Conservation (phyloP, 306 rosid genomes). For the Gillenia trifoliata region DNA sequence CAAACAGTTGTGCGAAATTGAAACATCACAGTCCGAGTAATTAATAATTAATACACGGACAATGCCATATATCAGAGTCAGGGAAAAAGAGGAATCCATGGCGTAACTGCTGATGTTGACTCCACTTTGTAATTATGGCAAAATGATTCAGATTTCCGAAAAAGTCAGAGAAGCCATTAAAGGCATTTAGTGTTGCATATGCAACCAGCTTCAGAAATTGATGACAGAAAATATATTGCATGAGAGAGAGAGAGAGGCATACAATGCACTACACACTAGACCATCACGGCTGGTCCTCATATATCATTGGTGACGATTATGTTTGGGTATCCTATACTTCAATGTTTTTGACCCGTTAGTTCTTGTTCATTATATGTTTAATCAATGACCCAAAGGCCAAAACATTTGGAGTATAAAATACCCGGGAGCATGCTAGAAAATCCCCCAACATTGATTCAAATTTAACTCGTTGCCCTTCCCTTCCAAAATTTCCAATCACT, state of each 20-base stretch:
- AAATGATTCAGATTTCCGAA: conserved; percentile 33
- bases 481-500: not conserved
- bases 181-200: conserved; percentile 38
- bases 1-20: not conserved
- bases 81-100: conserved; percentile 28
- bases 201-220: conserved; percentile 30
- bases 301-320: not conserved
- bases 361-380: not conserved
- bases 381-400: not conserved
- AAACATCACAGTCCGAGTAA: conserved; percentile 13
- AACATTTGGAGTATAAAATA: not conserved
- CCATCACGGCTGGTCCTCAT: not conserved
- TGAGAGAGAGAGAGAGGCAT: not conserved
- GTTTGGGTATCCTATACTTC: not conserved
- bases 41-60: not conserved
- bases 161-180: conserved; percentile 21
- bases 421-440: not conserved
- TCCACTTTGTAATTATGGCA: conserved; percentile 32
- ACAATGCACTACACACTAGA: not conserved
- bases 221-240: conserved; percentile 18
- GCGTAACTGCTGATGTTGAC: conserved; percentile 46
- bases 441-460: not conserved
- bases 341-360: not conserved
- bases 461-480: not conserved
- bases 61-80: not conserved